Evolutionary conservation across 495 filamentous ascomycete genomes (phyloP).

Genomic region (Aspergillus cavernicola): DNA sequence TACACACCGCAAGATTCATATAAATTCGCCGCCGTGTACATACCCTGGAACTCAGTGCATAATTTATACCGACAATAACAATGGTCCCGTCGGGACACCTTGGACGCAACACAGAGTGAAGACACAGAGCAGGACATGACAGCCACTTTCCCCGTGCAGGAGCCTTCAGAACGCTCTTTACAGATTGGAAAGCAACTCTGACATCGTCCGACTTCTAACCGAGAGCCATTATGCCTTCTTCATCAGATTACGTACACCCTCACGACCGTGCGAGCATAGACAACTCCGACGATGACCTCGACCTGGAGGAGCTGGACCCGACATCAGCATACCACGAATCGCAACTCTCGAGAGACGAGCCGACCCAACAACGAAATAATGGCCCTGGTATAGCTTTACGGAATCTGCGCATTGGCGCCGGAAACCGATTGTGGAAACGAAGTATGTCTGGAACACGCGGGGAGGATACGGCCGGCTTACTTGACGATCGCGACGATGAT

Average conservation of each 20-base stretch:
- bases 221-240: conserved; percentile 33
- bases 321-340: conserved; percentile 34
- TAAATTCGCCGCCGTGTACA: not conserved
- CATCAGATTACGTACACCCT: conserved; percentile 38
- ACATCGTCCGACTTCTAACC: not conserved
- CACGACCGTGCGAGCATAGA: conserved; percentile 30
- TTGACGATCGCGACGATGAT: conserved; percentile 48
- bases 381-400: conserved; percentile 64
- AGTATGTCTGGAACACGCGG: conserved; percentile 40
- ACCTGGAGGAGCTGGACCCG: conserved; percentile 71
- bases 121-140: conserved; percentile 17
- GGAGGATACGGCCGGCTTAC: conserved; percentile 53
- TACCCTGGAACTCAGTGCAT: not conserved
- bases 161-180: conserved; percentile 15
- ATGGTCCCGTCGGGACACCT: conserved; percentile 17
- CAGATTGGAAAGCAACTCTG: conserved; percentile 2
- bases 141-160: conserved; percentile 12
- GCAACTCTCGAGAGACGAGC: conserved; percentile 39
- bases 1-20: not conserved
- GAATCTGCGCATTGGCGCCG: conserved; percentile 63
- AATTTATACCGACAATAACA: conserved; percentile 6
- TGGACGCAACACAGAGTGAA: conserved; percentile 22
- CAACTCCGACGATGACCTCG: conserved; percentile 54
- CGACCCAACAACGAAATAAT: conserved; percentile 38
- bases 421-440: conserved; percentile 57